Evolutionary conservation across 2,329 filamentous ascomycete genomes (phyloP).

Genomic region (Hyphodiscus sp.): DNA sequence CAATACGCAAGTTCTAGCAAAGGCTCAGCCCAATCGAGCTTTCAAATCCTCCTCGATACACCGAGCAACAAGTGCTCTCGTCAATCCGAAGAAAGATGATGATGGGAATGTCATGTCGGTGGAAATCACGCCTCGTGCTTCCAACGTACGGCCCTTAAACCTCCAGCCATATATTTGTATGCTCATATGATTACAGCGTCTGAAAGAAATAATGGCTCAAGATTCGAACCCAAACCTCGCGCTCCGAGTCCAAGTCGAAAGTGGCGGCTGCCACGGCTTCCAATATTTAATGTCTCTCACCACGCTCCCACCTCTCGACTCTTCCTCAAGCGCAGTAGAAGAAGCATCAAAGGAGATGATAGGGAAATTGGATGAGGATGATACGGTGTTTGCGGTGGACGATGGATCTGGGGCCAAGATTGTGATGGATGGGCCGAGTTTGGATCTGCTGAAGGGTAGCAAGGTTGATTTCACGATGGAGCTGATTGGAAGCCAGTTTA

Average conservation of each 20-base stretch:
- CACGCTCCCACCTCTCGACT: conserved; percentile 41
- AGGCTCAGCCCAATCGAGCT: conserved; percentile 3
- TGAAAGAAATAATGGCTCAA: conserved; percentile 61
- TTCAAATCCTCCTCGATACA: conserved; percentile 19
- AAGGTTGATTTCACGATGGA: conserved; percentile 97
- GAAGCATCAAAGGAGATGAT: conserved; percentile 23
- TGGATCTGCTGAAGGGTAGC: conserved; percentile 86
- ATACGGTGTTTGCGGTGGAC: conserved; percentile 76
- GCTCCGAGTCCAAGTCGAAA: conserved; percentile 86
- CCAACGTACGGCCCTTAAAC: conserved; percentile 49
- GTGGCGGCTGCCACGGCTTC: conserved; percentile 94
- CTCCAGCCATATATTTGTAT: not conserved
- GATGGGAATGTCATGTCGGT: conserved; percentile 79
- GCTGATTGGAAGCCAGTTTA: conserved; percentile 91
- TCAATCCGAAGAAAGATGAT: conserved; percentile 74
- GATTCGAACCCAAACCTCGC: conserved; percentile 72
- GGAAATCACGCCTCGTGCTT: conserved; percentile 77
- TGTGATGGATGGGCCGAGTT: conserved; percentile 78
- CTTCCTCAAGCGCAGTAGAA: conserved; percentile 19
- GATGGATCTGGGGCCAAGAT: conserved; percentile 63
- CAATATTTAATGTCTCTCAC: conserved; percentile 93
- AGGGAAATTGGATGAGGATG: conserved; percentile 59
- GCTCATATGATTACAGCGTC: conserved; percentile 14
- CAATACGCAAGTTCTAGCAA: not conserved
- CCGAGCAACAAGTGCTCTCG: conserved; percentile 41